Evolutionary conservation across 2,329 filamentous ascomycete species (phyloP).

Genomic region (Cercospora brassicicola): DNA sequence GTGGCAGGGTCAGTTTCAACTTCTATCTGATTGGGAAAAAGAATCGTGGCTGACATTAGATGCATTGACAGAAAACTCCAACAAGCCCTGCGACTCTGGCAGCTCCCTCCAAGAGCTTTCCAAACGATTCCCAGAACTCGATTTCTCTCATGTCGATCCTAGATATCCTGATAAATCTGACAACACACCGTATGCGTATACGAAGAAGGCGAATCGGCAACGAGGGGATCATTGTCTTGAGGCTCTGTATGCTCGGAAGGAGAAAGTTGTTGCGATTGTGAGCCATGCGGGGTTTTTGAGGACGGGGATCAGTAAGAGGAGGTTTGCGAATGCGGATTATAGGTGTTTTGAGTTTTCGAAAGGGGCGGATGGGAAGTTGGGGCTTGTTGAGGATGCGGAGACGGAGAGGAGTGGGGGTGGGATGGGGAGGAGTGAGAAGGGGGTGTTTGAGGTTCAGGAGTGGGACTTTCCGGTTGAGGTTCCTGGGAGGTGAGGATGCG

Average conservation of each 20-base stretch:
- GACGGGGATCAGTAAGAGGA: slow-evolving; percentile 19
- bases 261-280: slow-evolving; percentile 65
- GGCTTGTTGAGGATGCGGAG: slow-evolving; percentile 20
- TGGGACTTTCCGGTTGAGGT: slow-evolving; percentile 21
- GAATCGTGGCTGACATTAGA: not conserved
- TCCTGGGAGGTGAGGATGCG: not conserved
- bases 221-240: slow-evolving; percentile 56
- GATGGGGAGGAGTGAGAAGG: slow-evolving; percentile 25
- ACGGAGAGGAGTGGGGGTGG: slow-evolving; percentile 23
- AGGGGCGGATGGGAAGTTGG: slow-evolving; percentile 6
- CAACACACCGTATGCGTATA: slow-evolving; percentile 54
- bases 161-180: slow-evolving; percentile 64
- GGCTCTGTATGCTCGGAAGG: slow-evolving; percentile 54
- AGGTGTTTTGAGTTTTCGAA: slow-evolving; percentile 23
- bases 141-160: slow-evolving; percentile 59
- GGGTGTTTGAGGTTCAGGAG: slow-evolving; percentile 22
- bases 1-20: slow-evolving; percentile 55
- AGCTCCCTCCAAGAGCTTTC: slow-evolving; percentile 48
- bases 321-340: slow-evolving; percentile 28
- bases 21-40: slow-evolving; percentile 42
- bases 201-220: slow-evolving; percentile 53
- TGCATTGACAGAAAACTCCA: slow-evolving; percentile 43
- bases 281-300: slow-evolving; percentile 27
- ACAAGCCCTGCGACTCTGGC: slow-evolving; percentile 63
- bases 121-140: slow-evolving; percentile 56